Percentiles rank a stretch among this genome's conserved stretches.
Conservation (phyloP, 2,329 filamentous ascomycete genomes). For the Alternaria postmessia region DNA sequence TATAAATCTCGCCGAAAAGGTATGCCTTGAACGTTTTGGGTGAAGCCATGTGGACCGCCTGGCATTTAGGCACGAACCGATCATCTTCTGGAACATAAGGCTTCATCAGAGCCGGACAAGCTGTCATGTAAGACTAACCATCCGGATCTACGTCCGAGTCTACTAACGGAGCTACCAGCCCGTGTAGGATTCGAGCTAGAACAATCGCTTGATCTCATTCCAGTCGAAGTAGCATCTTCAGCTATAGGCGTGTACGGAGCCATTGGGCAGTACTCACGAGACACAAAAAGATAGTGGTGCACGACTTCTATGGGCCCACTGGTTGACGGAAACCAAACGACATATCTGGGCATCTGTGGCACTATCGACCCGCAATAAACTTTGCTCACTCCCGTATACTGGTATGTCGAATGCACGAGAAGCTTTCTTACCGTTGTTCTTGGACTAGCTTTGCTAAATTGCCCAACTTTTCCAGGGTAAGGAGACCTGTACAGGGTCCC, state of each 20-base stretch:
- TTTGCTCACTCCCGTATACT: slow-evolving; percentile 15
- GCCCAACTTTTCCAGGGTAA: slow-evolving; percentile 16
- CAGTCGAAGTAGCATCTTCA: slow-evolving; percentile 16
- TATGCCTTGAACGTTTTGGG: slow-evolving; percentile 25
- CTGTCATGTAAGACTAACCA: slow-evolving; percentile 24
- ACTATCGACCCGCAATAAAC: slow-evolving; percentile 32
- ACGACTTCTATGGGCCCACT: slow-evolving; percentile 28
- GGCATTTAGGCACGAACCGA: slow-evolving; percentile 23
- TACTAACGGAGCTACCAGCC: slow-evolving; percentile 30
- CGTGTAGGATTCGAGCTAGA: slow-evolving; percentile 26
- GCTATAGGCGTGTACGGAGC: slow-evolving; percentile 19
- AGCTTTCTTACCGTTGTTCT: slow-evolving; percentile 4
- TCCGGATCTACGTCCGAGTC: slow-evolving; percentile 43
- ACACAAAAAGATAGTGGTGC: slow-evolving; percentile 26
- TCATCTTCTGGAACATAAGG: slow-evolving; percentile 28
- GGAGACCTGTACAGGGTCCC: slow-evolving; percentile 15
- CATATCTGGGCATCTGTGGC: slow-evolving; percentile 31
- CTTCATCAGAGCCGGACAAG: slow-evolving; percentile 25
- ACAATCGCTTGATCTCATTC: slow-evolving; percentile 29
- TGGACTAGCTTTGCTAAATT: slow-evolving; percentile 13
- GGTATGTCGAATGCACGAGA: slow-evolving; percentile 7
- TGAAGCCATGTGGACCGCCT: slow-evolving; percentile 20
- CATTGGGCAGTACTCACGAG: slow-evolving; percentile 30
- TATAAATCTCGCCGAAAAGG: slow-evolving; percentile 29
- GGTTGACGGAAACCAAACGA: slow-evolving; percentile 29